A percentile compares a stretch with the other conserved stretches of the same genome.
These are phyloP conservation scores for Limtongia smithiae DNA, from an alignment of 805 yeast genomes.

Conservation along the genomic window DNA sequence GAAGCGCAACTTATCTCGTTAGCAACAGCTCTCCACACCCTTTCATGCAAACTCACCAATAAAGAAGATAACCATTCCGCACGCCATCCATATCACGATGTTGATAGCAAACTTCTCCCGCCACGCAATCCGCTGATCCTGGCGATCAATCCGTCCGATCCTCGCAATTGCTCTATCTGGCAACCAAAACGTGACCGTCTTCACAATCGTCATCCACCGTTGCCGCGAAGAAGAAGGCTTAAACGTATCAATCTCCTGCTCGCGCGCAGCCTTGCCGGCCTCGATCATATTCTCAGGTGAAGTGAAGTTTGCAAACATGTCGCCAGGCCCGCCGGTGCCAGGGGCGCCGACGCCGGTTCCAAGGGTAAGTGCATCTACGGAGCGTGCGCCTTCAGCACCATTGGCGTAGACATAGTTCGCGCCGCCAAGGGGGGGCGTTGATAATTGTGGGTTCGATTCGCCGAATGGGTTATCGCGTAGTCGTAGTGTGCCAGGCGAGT, in stretches of 20 bases:
- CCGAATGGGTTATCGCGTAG: conserved; percentile 7
- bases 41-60: conserved; percentile 22
- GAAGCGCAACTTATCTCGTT: conserved; percentile 42
- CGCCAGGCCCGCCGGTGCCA: conserved; percentile 34
- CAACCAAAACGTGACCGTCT: conserved; percentile 42
- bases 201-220: conserved; percentile 41
- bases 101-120: conserved; percentile 44
- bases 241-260: conserved; percentile 32
- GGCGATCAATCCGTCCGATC: conserved; percentile 37
- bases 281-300: conserved; percentile 36
- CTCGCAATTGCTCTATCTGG: conserved; percentile 38
- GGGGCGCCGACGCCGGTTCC: conserved; percentile 15
- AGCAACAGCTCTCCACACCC: conserved; percentile 25
- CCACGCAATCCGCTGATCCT: conserved; percentile 43
- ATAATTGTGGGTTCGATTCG: conserved; percentile 5
- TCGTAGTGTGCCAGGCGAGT: conserved; percentile 6
- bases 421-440: conserved; percentile 27
- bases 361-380: conserved; percentile 21
- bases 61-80: conserved; percentile 29
- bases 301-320: conserved; percentile 38
- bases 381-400: conserved; percentile 24
- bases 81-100: conserved; percentile 42
- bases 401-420: conserved; percentile 27
- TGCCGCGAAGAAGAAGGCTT: conserved; percentile 36
- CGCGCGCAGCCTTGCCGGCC: conserved; percentile 37